Evolutionary conservation across 1,284 basidiomycete species (phyloP).

Genomic region (Bondarzewia mesenterica): DNA sequence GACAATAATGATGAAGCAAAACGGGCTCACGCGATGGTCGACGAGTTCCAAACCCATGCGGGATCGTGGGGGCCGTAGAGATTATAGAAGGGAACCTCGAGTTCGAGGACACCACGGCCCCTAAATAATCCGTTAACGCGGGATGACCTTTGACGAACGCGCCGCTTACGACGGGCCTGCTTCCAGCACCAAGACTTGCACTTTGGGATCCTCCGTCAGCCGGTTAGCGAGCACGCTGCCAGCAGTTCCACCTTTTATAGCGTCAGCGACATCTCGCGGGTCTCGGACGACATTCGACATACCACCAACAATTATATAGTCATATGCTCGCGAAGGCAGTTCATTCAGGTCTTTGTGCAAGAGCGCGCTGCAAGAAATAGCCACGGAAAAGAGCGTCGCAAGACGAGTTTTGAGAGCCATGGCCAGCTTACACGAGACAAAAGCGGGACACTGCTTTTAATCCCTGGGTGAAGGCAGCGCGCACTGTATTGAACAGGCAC

Average conservation of each 20-base stretch:
- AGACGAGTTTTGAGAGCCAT: too few species aligned
- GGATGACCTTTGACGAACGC: background rate
- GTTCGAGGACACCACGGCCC: background rate
- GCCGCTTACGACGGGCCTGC: constrained; percentile 10
- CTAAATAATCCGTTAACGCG: background rate
- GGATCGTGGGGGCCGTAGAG: background rate
- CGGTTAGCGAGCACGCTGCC: constrained; percentile 14
- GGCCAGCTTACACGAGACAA: too few species aligned
- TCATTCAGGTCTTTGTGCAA: too few species aligned
- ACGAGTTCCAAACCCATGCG: constrained; percentile 12
- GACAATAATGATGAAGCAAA: too few species aligned
- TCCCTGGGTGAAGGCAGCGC: too few species aligned
- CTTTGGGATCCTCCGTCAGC: constrained; percentile 12
- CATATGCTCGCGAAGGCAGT: background rate
- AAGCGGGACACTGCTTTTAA: too few species aligned
- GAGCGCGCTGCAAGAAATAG: too few species aligned
- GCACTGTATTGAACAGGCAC: too few species aligned
- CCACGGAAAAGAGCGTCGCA: too few species aligned
- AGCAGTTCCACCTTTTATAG: constrained; percentile 8
- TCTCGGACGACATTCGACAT: background rate
- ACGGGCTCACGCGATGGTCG: constrained; percentile 25
- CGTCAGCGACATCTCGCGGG: too few species aligned
- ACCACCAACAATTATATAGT: constrained; percentile 4
- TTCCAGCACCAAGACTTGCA: constrained; percentile 15
- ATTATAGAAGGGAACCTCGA: constrained; percentile 4